Conservation (phyloP, 768 basidiomycete species). For the Amanita jacksonii region DNA sequence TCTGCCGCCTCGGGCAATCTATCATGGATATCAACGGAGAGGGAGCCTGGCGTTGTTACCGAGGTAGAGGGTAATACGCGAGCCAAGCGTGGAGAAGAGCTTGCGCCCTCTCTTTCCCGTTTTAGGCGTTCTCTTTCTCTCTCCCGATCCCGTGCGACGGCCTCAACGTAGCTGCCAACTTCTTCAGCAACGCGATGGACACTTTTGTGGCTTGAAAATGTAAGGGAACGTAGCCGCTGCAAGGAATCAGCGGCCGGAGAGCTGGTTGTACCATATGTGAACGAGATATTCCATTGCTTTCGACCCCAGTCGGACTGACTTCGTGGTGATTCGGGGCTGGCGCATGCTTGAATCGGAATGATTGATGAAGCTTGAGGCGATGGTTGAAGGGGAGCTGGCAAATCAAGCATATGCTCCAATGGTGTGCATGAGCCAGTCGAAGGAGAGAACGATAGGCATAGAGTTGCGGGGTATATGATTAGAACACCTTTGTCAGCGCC, state of each 20-base stretch:
- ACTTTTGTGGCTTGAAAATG: conserved; percentile 40
- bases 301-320: no score
- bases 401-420: conserved; percentile 49
- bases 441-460: conserved; percentile 43
- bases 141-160: conserved; percentile 67
- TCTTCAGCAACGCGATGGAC: conserved; percentile 47
- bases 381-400: conserved; percentile 53
- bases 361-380: conserved; percentile 33
- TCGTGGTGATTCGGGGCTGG: conserved; percentile 9
- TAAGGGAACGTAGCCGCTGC: conserved; percentile 39
- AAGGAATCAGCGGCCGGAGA: conserved; percentile 19
- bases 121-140: conserved; percentile 66
- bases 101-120: conserved; percentile 47
- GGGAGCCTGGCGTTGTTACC: conserved; percentile 6
- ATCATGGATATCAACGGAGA: conserved; percentile 6
- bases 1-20: no score
- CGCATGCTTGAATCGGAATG: conserved; percentile 16
- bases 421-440: conserved; percentile 24
- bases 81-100: conserved; percentile 25
- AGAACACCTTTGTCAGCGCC: conserved; percentile 73
- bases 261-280: conserved; percentile 6
- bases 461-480: conserved; percentile 60
- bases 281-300: no score
- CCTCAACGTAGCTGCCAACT: conserved; percentile 65
- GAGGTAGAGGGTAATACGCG: conserved; percentile 16